Evolutionary conservation across 345 rosid genomes (phyloP).

Genomic region (Carallia pectinifolia): DNA sequence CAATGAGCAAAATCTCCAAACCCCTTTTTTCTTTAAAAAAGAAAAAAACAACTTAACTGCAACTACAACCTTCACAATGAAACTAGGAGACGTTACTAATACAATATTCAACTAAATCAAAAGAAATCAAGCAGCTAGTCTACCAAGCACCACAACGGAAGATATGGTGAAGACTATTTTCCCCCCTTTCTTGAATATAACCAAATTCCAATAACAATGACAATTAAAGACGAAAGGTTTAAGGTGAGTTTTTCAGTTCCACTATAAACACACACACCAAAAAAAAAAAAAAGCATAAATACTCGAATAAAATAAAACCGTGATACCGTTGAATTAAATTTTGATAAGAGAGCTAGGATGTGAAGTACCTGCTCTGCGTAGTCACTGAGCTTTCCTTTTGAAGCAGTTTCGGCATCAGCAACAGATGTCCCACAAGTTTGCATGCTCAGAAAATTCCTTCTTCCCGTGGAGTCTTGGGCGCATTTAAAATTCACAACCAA

Average conservation of each 20-base stretch:
- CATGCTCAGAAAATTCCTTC: conserved; percentile 23
- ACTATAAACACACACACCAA: neutral
- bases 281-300: neutral
- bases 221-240: neutral
- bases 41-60: neutral
- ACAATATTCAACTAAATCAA: neutral
- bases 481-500: conserved; percentile 79
- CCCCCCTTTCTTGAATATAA: neutral
- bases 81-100: neutral
- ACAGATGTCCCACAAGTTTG: conserved; percentile 33
- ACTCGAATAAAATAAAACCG: neutral
- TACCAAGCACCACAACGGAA: conserved; percentile 1
- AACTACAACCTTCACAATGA: neutral
- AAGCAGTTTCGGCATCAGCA: conserved; percentile 35
- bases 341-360: neutral
- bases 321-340: neutral
- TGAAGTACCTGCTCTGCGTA: conserved; percentile 57
- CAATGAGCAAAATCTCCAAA: conserved; percentile 1
- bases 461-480: conserved; percentile 39
- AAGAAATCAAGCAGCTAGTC: too few species aligned
- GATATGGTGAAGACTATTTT: neutral
- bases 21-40: neutral
- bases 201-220: neutral
- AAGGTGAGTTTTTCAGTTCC: neutral
- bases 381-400: conserved; percentile 42